Evolutionary conservation across 352 stramenopile species (phyloP).

Genomic region (Blastocystis sp.): DNA sequence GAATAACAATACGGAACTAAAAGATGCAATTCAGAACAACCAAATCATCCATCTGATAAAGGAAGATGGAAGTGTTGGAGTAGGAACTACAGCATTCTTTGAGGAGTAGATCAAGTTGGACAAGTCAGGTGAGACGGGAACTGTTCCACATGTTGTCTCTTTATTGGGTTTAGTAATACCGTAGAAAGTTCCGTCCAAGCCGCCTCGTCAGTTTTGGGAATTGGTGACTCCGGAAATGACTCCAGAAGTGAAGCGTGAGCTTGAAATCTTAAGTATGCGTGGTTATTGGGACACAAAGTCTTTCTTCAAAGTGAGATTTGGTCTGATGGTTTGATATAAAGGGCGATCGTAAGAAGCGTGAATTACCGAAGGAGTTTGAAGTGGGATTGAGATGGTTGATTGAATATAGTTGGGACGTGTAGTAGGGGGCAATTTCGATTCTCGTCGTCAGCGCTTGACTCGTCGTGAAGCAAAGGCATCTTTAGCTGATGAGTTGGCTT

Average conservation of each 20-base stretch:
- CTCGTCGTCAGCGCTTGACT: background rate
- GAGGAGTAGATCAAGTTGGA: slow-evolving; percentile 33
- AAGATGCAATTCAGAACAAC: background rate
- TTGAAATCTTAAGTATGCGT: slow-evolving; percentile 66
- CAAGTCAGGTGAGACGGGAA: background rate
- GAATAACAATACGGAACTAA: background rate
- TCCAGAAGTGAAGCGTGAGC: slow-evolving; percentile 58
- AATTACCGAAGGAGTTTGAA: slow-evolving; percentile 34
- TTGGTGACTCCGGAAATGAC: slow-evolving; percentile 58
- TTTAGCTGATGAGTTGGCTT: background rate
- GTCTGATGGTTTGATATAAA: background rate
- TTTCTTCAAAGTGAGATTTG: slow-evolving; percentile 55
- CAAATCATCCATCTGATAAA: slow-evolving; percentile 2
- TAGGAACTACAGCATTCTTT: background rate
- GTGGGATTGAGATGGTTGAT: background rate
- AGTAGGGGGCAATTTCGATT: background rate
- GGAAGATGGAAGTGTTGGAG: slow-evolving; percentile 4
- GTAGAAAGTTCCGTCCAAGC: background rate
- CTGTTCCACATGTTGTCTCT: background rate
- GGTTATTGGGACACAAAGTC: slow-evolving; percentile 52
- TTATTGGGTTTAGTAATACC: background rate
- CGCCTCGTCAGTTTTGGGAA: slow-evolving; percentile 13
- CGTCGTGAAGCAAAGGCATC: slow-evolving; percentile 21
- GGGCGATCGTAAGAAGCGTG: slow-evolving; percentile 1
- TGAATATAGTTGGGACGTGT: slow-evolving; percentile 10